Conservation (phyloP, 129 eudicot genomes). For the Scalesia atractyloides region DNA sequence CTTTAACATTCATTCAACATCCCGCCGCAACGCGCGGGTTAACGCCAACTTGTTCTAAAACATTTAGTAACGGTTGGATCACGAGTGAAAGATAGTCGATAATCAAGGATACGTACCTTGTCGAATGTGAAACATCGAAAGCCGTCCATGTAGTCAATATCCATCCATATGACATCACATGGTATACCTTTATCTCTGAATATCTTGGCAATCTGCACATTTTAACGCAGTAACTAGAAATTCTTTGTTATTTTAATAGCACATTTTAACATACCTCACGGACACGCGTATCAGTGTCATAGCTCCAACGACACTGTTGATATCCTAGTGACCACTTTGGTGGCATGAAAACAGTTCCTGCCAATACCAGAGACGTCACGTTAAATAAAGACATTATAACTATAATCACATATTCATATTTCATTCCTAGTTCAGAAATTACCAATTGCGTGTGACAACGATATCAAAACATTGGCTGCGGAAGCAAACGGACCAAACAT, state of each 20-base stretch:
- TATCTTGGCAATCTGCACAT: slow-evolving; percentile 75
- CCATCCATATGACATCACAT: slow-evolving; percentile 99
- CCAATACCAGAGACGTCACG: neutral
- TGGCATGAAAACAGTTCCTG: slow-evolving; percentile 95
- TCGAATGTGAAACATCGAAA: slow-evolving; percentile 94
- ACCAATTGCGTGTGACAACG: slow-evolving; percentile 82
- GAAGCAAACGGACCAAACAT: slow-evolving; percentile 91
- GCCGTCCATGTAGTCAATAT: slow-evolving; percentile 96
- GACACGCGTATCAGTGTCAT: slow-evolving; percentile 71
- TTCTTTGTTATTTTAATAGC: neutral
- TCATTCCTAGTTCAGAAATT: slow-evolving; percentile 27
- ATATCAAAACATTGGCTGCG: slow-evolving; percentile 69
- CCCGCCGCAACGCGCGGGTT: too few species aligned
- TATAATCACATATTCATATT: neutral
- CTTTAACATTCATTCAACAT: too few species aligned
- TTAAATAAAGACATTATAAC: slow-evolving; percentile 1
- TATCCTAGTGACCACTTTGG: slow-evolving; percentile 97
- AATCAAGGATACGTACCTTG: slow-evolving; percentile 41
- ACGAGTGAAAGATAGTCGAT: neutral
- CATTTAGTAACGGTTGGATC: neutral
- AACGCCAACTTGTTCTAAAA: slow-evolving; percentile 6
- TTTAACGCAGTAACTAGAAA: neutral
- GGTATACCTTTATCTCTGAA: slow-evolving; percentile 89
- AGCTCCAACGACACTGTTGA: slow-evolving; percentile 99
- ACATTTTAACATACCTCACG: slow-evolving; percentile 61